Evolutionary conservation across 2,329 filamentous ascomycete genomes (phyloP).

Genomic region (Pseudogymnoascus sp.): DNA sequence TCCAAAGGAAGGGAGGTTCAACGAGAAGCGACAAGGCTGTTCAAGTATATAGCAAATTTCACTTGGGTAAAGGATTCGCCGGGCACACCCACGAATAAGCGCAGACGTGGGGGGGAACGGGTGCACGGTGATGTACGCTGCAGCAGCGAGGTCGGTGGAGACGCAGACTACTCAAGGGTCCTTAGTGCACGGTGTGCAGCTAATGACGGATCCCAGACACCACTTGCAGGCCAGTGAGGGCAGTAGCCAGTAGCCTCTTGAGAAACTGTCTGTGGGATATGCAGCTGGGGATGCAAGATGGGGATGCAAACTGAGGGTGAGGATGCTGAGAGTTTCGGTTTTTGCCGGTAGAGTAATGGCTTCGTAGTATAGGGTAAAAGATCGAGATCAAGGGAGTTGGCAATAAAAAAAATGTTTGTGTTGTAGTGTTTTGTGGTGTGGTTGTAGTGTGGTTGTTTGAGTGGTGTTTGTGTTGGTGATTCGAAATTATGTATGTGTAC

Average conservation of each 20-base stretch:
- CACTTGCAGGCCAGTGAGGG: not conserved
- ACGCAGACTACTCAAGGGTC: conserved; percentile 6
- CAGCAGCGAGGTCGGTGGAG: conserved; percentile 9
- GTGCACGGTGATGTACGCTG: conserved; percentile 8
- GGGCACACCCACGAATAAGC: not conserved
- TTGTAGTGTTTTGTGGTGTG: not conserved
- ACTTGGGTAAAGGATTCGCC: not conserved
- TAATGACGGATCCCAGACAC: not conserved
- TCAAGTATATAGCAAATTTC: conserved; percentile 6
- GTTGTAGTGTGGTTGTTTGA: not conserved
- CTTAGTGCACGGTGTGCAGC: conserved; percentile 4
- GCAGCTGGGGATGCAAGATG: not conserved
- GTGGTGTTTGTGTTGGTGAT: not conserved
- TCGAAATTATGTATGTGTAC: not conserved
- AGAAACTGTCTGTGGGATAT: not conserved
- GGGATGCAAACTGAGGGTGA: not conserved
- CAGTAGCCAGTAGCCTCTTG: not conserved
- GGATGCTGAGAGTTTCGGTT: not conserved
- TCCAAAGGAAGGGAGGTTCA: not conserved
- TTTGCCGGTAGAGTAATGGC: not conserved
- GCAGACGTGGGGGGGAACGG: conserved; percentile 5
- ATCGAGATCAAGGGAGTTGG: not conserved
- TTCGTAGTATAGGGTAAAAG: not conserved
- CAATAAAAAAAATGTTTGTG: not conserved
- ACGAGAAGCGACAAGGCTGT: not conserved